phyloP scores from a whole-genome alignment of 2,329 filamentous ascomycete species.

The Leptosphaerulina australis region DNA sequence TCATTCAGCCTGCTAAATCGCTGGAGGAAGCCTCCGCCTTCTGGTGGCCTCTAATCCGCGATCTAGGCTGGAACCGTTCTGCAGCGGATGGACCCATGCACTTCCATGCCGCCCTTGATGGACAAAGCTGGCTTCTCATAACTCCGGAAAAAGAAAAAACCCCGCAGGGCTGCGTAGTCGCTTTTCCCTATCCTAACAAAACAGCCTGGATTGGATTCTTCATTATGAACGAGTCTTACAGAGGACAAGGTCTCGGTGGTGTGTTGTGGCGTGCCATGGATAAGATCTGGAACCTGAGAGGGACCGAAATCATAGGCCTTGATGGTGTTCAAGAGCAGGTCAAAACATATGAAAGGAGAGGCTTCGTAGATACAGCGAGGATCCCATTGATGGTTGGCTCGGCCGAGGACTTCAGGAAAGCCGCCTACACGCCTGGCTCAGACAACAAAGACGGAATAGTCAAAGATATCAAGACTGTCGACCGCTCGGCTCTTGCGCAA shows the following conservation, averaged over 20 bases:
- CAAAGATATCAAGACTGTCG: not conserved
- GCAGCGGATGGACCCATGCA: conserved; percentile 42
- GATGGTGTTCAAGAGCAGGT: conserved; percentile 49
- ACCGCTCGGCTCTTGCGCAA: conserved; percentile 18
- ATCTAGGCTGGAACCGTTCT: conserved; percentile 46
- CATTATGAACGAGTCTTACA: conserved; percentile 38
- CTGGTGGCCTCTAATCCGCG: conserved; percentile 47
- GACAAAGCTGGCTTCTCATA: conserved; percentile 40
- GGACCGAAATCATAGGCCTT: conserved; percentile 38
- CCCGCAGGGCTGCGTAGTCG: conserved; percentile 43
- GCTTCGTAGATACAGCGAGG: conserved; percentile 38
- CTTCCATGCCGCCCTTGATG: conserved; percentile 33
- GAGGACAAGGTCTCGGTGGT: conserved; percentile 43
- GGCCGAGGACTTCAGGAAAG: not conserved
- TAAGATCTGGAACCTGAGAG: conserved; percentile 24
- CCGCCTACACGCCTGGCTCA: too few relatives aligned
- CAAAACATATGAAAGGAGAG: conserved; percentile 44
- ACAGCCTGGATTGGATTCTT: conserved; percentile 51
- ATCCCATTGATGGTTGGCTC: conserved; percentile 38
- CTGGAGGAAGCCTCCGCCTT: conserved; percentile 32
- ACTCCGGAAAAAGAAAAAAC: conserved; percentile 25
- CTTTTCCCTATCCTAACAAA: conserved; percentile 42
- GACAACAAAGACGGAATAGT: conserved; percentile 20
- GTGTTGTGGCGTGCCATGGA: conserved; percentile 41
- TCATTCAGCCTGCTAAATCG: conserved; percentile 28